Conservation (phyloP, 371 early-diverging fungal species). For the Mucor plumbeus region DNA sequence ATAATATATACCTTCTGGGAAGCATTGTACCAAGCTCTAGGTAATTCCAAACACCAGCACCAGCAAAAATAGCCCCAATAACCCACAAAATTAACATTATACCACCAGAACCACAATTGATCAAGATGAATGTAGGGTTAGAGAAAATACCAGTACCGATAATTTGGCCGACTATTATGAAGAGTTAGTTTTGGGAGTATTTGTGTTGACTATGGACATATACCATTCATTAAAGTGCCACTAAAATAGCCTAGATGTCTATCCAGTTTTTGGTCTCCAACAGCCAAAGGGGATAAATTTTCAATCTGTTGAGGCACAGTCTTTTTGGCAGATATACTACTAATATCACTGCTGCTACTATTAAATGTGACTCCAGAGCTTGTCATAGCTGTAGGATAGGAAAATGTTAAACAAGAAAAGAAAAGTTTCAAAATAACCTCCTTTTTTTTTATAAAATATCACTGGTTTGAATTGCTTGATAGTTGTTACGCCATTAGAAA, state of each 20-base stretch:
- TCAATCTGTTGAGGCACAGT: conserved; percentile 22
- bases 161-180: conserved; percentile 25
- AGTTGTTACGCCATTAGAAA: neutral
- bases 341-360: neutral
- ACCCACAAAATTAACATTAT: conserved; percentile 42
- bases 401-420: neutral
- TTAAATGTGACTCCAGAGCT: neutral
- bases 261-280: conserved; percentile 32
- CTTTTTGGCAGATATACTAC: neutral
- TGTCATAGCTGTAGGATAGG: neutral
- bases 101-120: conserved; percentile 40
- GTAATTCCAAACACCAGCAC: conserved; percentile 35
- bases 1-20: conserved; percentile 14
- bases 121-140: conserved; percentile 31
- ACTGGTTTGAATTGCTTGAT: neutral
- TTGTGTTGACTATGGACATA: neutral
- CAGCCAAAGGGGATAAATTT: conserved; percentile 27
- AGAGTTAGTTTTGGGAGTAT: neutral
- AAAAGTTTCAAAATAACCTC: neutral
- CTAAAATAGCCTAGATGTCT: conserved; percentile 35
- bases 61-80: conserved; percentile 35
- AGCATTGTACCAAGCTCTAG: conserved; percentile 41
- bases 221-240: conserved; percentile 36
- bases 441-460: neutral
- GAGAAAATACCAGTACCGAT: conserved; percentile 49